Evolutionary conservation across 805 yeast species (phyloP).

Genomic region (Brettanomyces anomalus): DNA sequence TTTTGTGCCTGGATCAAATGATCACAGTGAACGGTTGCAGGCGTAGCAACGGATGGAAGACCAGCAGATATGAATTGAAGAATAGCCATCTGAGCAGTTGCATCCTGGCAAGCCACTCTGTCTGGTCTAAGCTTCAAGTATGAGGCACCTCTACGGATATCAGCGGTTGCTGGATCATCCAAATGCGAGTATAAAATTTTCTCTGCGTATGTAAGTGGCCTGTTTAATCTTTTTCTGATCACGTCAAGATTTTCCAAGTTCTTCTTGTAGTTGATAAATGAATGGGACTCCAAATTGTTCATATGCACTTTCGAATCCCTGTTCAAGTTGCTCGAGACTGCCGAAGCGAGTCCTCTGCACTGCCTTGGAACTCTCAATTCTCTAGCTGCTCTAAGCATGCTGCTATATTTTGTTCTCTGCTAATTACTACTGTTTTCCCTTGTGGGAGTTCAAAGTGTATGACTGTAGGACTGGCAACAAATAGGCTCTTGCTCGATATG

Average conservation of each 20-base stretch:
- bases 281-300: constrained; percentile 62
- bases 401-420: neutral
- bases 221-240: constrained; percentile 58
- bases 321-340: constrained; percentile 33
- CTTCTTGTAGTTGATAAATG: constrained; percentile 86
- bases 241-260: constrained; percentile 82
- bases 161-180: constrained; percentile 77
- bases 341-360: constrained; percentile 42
- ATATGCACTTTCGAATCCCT: constrained; percentile 45
- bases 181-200: constrained; percentile 90
- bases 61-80: constrained; percentile 98
- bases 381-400: constrained; percentile 24
- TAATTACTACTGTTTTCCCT: no score
- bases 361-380: constrained; percentile 21
- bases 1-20: constrained; percentile 95
- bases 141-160: constrained; percentile 67
- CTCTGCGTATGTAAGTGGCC: constrained; percentile 91
- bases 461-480: no score
- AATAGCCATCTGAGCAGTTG: constrained; percentile 99
- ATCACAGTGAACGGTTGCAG: constrained; percentile 96
- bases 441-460: no score
- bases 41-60: constrained; percentile 78
- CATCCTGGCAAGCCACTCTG: constrained; percentile 99
- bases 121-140: constrained; percentile 93
- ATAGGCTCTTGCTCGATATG: no score